A percentile compares a stretch with the other conserved stretches of the same genome.
Conservation (phyloP, 768 basidiomycete genomes). For the Hypholoma fasciculare region DNA sequence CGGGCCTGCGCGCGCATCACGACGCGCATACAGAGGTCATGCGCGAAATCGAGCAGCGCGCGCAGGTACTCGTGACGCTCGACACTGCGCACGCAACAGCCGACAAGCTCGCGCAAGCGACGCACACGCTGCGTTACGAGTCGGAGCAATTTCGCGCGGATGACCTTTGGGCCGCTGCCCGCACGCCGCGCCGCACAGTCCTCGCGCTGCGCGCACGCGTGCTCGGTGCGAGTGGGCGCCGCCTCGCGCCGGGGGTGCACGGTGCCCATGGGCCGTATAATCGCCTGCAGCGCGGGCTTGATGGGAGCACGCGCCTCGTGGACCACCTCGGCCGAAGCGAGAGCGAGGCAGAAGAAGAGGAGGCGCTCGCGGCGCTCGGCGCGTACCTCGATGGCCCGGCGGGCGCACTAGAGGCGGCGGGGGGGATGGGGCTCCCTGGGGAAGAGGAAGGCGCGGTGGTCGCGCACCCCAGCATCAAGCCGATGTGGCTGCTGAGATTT, state of each 20-base stretch:
- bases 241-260: constrained; percentile 48
- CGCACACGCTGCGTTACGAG: constrained; percentile 71
- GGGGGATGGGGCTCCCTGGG: constrained; percentile 11
- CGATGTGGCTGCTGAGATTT: constrained; percentile 76
- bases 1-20: constrained; percentile 59
- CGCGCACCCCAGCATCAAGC: constrained; percentile 58
- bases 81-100: constrained; percentile 50
- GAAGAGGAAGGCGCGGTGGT: constrained; percentile 58
- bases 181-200: constrained; percentile 60
- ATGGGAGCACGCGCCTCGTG: constrained; percentile 61
- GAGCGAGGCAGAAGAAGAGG: constrained; percentile 76
- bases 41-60: constrained; percentile 42
- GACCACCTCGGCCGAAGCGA: constrained; percentile 72
- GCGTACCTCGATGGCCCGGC: background rate
- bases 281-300: constrained; percentile 69
- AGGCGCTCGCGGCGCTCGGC: constrained; percentile 26
- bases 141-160: constrained; percentile 65
- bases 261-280: constrained; percentile 57
- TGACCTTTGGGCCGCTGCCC: constrained; percentile 68
- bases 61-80: constrained; percentile 49
- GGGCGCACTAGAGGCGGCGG: constrained; percentile 1
- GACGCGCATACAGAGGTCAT: constrained; percentile 50
- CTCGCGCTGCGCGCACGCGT: constrained; percentile 66
- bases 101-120: constrained; percentile 57
- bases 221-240: constrained; percentile 59